phyloP scores from a whole-genome alignment of 2,329 filamentous ascomycete genomes.

The Exophiala oligosperma region DNA sequence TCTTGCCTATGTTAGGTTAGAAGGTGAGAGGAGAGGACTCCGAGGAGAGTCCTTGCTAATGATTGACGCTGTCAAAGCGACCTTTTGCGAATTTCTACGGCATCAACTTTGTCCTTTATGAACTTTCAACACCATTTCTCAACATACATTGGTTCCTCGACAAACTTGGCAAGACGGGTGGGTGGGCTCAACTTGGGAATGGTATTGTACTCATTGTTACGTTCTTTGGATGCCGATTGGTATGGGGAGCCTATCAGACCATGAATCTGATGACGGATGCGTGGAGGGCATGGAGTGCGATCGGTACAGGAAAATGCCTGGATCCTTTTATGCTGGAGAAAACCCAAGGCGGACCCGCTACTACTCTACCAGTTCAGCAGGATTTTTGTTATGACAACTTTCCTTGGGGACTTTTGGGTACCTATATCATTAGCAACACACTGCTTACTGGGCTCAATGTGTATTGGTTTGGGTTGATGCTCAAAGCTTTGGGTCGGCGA shows the following conservation, averaged over 20 bases:
- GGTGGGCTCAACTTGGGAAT: slow-evolving; percentile 72
- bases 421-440: slow-evolving; percentile 70
- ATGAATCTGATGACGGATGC: slow-evolving; percentile 70
- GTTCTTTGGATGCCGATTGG: slow-evolving; percentile 74
- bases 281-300: slow-evolving; percentile 46
- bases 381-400: slow-evolving; percentile 48
- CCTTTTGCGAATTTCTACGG: slow-evolving; percentile 85
- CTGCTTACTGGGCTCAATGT: slow-evolving; percentile 75
- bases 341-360: slow-evolving; percentile 25
- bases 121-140: slow-evolving; percentile 79
- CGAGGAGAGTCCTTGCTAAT: background rate
- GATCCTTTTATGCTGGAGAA: slow-evolving; percentile 30
- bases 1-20: too few relatives aligned
- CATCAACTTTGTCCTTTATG: slow-evolving; percentile 80
- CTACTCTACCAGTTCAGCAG: background rate
- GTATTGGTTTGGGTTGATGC: slow-evolving; percentile 88
- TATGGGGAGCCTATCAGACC: slow-evolving; percentile 76
- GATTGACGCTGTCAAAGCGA: slow-evolving; percentile 51
- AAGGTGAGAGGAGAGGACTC: too few relatives aligned
- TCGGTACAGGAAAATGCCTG: background rate
- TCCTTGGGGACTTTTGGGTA: slow-evolving; percentile 67
- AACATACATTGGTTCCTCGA: slow-evolving; percentile 94
- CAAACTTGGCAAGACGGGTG: slow-evolving; percentile 78
- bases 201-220: slow-evolving; percentile 69
- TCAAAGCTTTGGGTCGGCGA: slow-evolving; percentile 37